phyloP scores from a whole-genome alignment of 2,329 filamentous ascomycete genomes.

The Colletotrichum shisoi region DNA sequence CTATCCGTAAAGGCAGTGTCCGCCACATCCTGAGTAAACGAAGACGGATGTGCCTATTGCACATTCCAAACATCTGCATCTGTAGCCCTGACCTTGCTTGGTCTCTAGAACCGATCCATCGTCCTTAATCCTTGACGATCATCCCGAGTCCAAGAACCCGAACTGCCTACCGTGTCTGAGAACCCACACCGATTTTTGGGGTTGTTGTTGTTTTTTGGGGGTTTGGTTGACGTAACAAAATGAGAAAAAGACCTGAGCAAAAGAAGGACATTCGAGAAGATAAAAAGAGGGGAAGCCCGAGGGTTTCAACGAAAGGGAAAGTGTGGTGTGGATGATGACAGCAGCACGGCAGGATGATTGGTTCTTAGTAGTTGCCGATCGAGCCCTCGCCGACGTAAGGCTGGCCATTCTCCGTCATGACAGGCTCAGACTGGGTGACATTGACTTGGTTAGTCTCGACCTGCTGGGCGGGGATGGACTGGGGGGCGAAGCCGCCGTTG shows the following conservation, averaged over 20 bases:
- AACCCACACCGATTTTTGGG: slow-evolving; percentile 20
- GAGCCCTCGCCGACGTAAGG: background rate
- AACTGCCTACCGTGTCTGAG: slow-evolving; percentile 13
- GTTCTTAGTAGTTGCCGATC: slow-evolving; percentile 1
- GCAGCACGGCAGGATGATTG: background rate
- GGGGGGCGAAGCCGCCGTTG: background rate
- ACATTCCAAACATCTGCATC: slow-evolving; percentile 25
- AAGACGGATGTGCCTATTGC: slow-evolving; percentile 18
- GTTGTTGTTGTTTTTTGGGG: too few relatives aligned
- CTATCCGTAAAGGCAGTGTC: slow-evolving; percentile 19
- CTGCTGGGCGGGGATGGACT: background rate
- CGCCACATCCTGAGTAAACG: slow-evolving; percentile 20
- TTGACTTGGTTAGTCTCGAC: slow-evolving; percentile 11
- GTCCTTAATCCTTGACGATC: slow-evolving; percentile 16
- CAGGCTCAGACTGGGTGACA: slow-evolving; percentile 37
- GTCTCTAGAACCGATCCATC: slow-evolving; percentile 22
- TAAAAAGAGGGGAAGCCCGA: slow-evolving; percentile 6
- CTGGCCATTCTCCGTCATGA: slow-evolving; percentile 17
- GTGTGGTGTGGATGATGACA: background rate
- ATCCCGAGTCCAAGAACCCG: slow-evolving; percentile 16
- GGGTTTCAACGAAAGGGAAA: slow-evolving; percentile 1
- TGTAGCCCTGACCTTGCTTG: slow-evolving; percentile 8
- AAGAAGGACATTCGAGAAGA: slow-evolving; percentile 15
- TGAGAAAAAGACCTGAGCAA: slow-evolving; percentile 1
- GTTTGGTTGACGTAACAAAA: slow-evolving; percentile 6